phyloP scores from a whole-genome alignment of 306 rosid genomes.

The Acacia confusa region DNA sequence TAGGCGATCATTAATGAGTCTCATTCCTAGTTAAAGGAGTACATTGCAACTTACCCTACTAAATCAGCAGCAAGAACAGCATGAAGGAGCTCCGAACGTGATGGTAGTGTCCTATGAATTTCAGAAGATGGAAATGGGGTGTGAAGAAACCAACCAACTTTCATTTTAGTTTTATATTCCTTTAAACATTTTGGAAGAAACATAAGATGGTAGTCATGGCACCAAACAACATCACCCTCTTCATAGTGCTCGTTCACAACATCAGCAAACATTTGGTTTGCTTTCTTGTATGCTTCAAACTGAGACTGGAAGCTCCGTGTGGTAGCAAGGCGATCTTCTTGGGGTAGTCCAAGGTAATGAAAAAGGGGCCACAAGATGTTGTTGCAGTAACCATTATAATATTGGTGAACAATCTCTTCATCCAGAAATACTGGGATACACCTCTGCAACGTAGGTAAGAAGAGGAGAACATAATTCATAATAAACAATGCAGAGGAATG shows the following conservation, averaged over 20 bases:
- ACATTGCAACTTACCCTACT: constrained; percentile 65
- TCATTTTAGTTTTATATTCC: constrained; percentile 67
- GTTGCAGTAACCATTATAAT: constrained; percentile 93
- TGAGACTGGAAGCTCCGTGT: constrained; percentile 95
- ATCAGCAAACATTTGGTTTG: constrained; percentile 93
- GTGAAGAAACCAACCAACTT: constrained; percentile 96
- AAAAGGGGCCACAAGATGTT: constrained; percentile 93
- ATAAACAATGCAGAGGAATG: constrained; percentile 3
- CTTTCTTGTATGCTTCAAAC: constrained; percentile 82
- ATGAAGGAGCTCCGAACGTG: constrained; percentile 82
- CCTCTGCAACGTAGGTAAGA: constrained; percentile 47
- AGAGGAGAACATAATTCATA: constrained; percentile 13
- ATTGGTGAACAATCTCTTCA: constrained; percentile 90
- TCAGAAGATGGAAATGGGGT: constrained; percentile 96
- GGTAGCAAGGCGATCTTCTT: constrained; percentile 96
- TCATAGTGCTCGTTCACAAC: constrained; percentile 74
- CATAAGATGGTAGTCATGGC: constrained; percentile 97
- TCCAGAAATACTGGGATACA: constrained; percentile 93
- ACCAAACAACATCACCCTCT: constrained; percentile 96
- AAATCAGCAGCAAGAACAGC: constrained; percentile 93
- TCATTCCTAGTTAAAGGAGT: constrained; percentile 5
- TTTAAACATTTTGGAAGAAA: constrained; percentile 87
- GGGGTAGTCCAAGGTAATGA: constrained; percentile 95
- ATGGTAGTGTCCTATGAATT: constrained; percentile 87
- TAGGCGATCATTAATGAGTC: not conserved